phyloP scores from a whole-genome alignment of 1,284 basidiomycete genomes.

The Vanrija humicola region DNA sequence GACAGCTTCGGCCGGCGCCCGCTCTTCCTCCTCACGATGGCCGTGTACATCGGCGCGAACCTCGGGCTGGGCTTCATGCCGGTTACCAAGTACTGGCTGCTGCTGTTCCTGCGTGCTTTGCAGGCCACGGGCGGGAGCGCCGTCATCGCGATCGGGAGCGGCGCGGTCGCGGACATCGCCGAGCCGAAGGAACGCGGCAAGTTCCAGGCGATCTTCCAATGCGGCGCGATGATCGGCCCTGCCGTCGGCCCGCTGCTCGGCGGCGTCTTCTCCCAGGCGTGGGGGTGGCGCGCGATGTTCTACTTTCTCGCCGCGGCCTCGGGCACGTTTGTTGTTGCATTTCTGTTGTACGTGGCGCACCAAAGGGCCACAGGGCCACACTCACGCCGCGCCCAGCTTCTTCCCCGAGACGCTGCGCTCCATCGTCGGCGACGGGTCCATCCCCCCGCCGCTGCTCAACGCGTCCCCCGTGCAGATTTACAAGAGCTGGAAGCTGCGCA shows the following conservation, averaged over 20 bases:
- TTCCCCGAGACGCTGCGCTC: slow-evolving; percentile 46
- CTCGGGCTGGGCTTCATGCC: slow-evolving; percentile 45
- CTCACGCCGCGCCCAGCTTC: slow-evolving; percentile 20
- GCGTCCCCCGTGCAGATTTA: slow-evolving; percentile 27
- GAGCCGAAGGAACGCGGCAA: slow-evolving; percentile 45
- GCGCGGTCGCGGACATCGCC: slow-evolving; percentile 43
- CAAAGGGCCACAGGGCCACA: background rate
- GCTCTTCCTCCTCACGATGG: slow-evolving; percentile 40
- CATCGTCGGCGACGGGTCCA: slow-evolving; percentile 45
- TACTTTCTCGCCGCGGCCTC: slow-evolving; percentile 28
- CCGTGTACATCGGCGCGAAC: slow-evolving; percentile 43
- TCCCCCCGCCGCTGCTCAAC: slow-evolving; percentile 42
- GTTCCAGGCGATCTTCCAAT: slow-evolving; percentile 39
- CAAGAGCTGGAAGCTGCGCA: slow-evolving; percentile 19
- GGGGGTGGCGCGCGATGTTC: slow-evolving; percentile 30
- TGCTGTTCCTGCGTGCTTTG: slow-evolving; percentile 42
- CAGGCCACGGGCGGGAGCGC: slow-evolving; percentile 46
- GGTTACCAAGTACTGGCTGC: slow-evolving; percentile 39
- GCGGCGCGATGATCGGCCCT: slow-evolving; percentile 9
- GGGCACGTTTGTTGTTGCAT: slow-evolving; percentile 1
- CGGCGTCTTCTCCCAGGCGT: slow-evolving; percentile 23
- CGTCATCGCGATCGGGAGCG: slow-evolving; percentile 45
- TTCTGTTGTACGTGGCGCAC: slow-evolving; percentile 24
- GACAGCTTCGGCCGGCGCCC: slow-evolving; percentile 43
- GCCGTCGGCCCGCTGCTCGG: slow-evolving; percentile 29